phyloP scores from a whole-genome alignment of 345 rosid genomes.

The Salix brachista region DNA sequence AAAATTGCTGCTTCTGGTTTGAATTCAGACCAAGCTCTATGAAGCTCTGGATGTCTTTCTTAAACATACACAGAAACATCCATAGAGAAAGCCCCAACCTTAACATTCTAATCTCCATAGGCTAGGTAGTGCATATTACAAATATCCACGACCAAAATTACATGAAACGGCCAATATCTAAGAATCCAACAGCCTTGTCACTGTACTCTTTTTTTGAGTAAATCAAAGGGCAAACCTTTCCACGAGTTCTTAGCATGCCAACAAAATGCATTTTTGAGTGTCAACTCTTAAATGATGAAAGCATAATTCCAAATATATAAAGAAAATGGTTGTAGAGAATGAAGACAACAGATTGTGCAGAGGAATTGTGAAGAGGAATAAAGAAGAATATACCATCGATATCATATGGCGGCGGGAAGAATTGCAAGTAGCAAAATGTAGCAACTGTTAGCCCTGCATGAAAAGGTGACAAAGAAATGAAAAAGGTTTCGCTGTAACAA shows the following conservation, averaged over 20 bases:
- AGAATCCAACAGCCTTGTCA: background rate
- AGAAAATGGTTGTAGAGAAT: background rate
- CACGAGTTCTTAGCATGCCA: background rate
- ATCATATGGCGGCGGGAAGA: slow-evolving; percentile 70
- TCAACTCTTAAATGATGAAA: background rate
- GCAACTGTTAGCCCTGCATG: slow-evolving; percentile 53
- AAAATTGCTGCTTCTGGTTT: background rate
- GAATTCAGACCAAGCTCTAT: background rate
- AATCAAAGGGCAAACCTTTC: background rate
- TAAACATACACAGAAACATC: background rate
- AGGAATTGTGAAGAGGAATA: background rate
- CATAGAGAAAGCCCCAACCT: background rate
- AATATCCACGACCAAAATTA: background rate
- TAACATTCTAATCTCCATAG: background rate
- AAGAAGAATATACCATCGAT: slow-evolving; percentile 43
- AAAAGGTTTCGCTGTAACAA: background rate
- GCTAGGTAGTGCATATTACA: too few relatives aligned
- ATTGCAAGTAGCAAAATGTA: slow-evolving; percentile 71
- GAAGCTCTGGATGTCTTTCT: background rate
- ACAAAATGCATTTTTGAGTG: background rate
- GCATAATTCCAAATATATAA: background rate
- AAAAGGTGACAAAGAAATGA: slow-evolving; percentile 8
- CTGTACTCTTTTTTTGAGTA: background rate
- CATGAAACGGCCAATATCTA: background rate
- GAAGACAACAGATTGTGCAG: background rate